A percentile compares a stretch with the other conserved stretches of the same genome.
Conservation (phyloP, 2,329 filamentous ascomycete genomes). For the Remersonia thermophila region DNA sequence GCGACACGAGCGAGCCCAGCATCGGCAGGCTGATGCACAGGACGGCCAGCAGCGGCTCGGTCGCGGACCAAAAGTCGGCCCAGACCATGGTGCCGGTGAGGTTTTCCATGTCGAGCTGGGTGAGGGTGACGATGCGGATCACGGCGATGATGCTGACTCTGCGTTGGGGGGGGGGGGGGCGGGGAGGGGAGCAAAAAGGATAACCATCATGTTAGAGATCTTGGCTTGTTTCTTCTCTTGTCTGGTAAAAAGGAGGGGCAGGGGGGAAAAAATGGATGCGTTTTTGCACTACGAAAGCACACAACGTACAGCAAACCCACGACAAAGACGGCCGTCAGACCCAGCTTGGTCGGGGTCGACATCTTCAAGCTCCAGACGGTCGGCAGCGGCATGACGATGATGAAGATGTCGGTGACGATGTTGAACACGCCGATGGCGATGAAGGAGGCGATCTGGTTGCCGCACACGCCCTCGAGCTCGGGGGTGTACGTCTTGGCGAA, state of each 20-base stretch:
- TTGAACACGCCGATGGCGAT: conserved; percentile 27
- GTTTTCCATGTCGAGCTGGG: conserved; percentile 25
- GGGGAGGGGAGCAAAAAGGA: too few relatives aligned
- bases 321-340: conserved; percentile 25
- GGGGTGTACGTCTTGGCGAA: conserved; percentile 16
- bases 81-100: conserved; percentile 29
- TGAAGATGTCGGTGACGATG: conserved; percentile 25
- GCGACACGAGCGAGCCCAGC: conserved; percentile 24
- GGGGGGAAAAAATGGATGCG: too few relatives aligned
- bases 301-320: conserved; percentile 24
- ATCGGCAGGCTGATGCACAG: conserved; percentile 31
- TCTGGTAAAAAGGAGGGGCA: too few relatives aligned
- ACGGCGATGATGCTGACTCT: conserved; percentile 27
- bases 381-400: conserved; percentile 26
- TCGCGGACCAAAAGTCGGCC: conserved; percentile 27
- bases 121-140: conserved; percentile 27
- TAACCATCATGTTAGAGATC: too few relatives aligned
- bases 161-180: too few relatives aligned
- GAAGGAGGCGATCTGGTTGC: conserved; percentile 25
- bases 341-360: conserved; percentile 24
- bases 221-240: too few relatives aligned
- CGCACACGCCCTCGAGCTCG: conserved; percentile 18
- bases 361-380: conserved; percentile 28
- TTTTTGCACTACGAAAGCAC: too few relatives aligned
- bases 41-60: conserved; percentile 30